These are phyloP conservation scores for Exutisphaerella laricina DNA, from an alignment of 2,329 filamentous ascomycete genomes.

Conservation along the genomic window DNA sequence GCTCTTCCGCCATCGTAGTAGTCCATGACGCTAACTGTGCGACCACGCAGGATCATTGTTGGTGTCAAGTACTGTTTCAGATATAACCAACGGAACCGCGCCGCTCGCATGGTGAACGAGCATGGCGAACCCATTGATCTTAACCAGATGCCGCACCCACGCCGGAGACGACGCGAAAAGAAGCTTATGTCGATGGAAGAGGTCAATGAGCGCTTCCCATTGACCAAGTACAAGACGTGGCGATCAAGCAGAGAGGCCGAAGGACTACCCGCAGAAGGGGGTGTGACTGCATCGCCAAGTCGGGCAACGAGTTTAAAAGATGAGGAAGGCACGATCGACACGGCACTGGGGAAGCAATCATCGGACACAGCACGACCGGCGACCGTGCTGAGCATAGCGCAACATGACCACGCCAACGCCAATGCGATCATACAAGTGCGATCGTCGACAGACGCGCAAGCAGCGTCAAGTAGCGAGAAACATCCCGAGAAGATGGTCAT, in stretches of 20 bases:
- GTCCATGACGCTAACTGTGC: constrained; percentile 16
- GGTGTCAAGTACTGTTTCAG: constrained; percentile 99
- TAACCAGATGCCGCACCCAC: constrained; percentile 75
- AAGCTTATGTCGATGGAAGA: constrained; percentile 99
- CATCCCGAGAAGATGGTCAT: constrained; percentile 32
- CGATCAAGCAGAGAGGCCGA: constrained; percentile 74
- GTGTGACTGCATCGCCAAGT: constrained; percentile 69
- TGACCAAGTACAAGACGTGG: constrained; percentile 96
- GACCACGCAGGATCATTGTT: constrained; percentile 79
- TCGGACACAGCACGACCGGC: constrained; percentile 26
- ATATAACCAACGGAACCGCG: constrained; percentile 90
- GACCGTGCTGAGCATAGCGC: constrained; percentile 38
- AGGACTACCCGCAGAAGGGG: constrained; percentile 76
- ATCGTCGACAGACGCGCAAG: constrained; percentile 19
- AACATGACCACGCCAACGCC: constrained; percentile 45
- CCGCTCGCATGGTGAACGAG: constrained; percentile 68
- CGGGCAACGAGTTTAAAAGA: constrained; percentile 66
- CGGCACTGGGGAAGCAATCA: constrained; percentile 30
- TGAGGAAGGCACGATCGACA: constrained; percentile 44
- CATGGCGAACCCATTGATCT: constrained; percentile 80
- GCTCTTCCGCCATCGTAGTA: constrained; percentile 1
- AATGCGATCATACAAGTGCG: constrained; percentile 16
- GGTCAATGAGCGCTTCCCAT: constrained; percentile 93
- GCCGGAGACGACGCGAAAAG: constrained; percentile 80
- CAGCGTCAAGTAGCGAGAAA: constrained; percentile 24